Evolutionary conservation across 768 basidiomycete species (phyloP).

Genomic region (Baorangia bicolor): DNA sequence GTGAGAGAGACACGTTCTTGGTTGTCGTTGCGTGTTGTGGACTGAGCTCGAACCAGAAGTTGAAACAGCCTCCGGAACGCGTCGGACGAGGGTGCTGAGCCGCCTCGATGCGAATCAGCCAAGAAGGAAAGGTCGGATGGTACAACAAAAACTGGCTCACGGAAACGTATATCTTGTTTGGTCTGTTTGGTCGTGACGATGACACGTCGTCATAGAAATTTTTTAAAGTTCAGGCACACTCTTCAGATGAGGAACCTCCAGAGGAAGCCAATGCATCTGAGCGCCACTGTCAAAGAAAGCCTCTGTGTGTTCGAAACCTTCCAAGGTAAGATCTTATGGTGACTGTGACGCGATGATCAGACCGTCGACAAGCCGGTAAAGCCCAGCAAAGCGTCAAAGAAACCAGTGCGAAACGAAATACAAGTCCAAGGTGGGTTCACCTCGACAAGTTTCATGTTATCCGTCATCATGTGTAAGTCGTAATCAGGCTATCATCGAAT

Average conservation of each 20-base stretch:
- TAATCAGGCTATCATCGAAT: conserved; percentile 26
- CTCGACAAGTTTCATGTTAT: not conserved
- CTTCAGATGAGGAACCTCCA: not conserved
- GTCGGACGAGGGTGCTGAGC: not conserved
- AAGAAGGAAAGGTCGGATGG: conserved; percentile 12
- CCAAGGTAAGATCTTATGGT: conserved; percentile 8
- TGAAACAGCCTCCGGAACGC: conserved; percentile 6
- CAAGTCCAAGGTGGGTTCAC: conserved; percentile 28
- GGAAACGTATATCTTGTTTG: conserved; percentile 1
- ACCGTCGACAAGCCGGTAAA: conserved; percentile 10
- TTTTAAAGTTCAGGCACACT: not conserved
- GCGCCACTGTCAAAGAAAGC: conserved; percentile 9
- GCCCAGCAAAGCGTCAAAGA: conserved; percentile 9
- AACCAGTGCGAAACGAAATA: conserved; percentile 18
- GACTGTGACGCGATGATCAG: not conserved
- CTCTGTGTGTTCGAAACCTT: conserved; percentile 4
- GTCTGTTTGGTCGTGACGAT: not conserved
- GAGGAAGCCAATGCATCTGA: conserved; percentile 6
- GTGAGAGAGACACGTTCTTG: not conserved
- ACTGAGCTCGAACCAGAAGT: conserved; percentile 6
- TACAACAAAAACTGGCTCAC: not conserved
- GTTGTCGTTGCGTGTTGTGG: not conserved
- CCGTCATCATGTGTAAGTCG: not conserved
- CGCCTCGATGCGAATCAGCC: not conserved
- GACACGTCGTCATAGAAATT: conserved; percentile 1